A percentile compares a stretch with the other conserved stretches of the same genome.
These are phyloP conservation scores for Xylariomycetidae sp. DNA, from an alignment of 2,329 filamentous ascomycete genomes.

Conservation along the genomic window DNA sequence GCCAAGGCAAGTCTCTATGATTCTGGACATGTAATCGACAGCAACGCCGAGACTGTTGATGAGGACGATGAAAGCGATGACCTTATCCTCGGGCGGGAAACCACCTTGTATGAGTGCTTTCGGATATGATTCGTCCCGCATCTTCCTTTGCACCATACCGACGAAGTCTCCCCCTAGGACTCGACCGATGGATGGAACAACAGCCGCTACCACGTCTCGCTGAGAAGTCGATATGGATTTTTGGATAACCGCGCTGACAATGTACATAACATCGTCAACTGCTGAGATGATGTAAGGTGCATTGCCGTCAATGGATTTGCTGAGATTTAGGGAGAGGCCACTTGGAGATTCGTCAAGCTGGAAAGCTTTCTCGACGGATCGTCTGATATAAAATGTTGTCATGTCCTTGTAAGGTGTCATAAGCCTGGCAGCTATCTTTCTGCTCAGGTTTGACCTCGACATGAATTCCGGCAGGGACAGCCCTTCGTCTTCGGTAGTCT, in stretches of 20 bases:
- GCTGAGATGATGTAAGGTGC: slow-evolving; percentile 90
- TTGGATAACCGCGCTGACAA: slow-evolving; percentile 87
- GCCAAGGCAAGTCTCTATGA: slow-evolving; percentile 65
- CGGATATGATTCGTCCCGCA: slow-evolving; percentile 94
- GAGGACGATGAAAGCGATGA: slow-evolving; percentile 84
- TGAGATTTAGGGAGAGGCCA: slow-evolving; percentile 72
- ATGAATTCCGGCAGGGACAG: slow-evolving; percentile 70
- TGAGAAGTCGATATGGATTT: slow-evolving; percentile 85
- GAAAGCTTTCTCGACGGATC: slow-evolving; percentile 96
- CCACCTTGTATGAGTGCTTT: slow-evolving; percentile 72
- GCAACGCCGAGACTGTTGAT: slow-evolving; percentile 95
- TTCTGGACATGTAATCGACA: slow-evolving; percentile 84
- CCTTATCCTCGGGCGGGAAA: slow-evolving; percentile 80
- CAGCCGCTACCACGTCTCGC: slow-evolving; percentile 68
- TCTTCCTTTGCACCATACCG: slow-evolving; percentile 94
- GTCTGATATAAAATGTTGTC: slow-evolving; percentile 93
- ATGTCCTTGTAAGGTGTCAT: slow-evolving; percentile 81
- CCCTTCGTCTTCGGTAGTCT: slow-evolving; percentile 46
- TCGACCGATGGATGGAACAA: slow-evolving; percentile 72
- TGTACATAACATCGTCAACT: slow-evolving; percentile 99
- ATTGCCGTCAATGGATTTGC: slow-evolving; percentile 67
- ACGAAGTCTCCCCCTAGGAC: slow-evolving; percentile 88
- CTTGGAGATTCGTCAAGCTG: slow-evolving; percentile 86
- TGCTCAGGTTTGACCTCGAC: slow-evolving; percentile 70
- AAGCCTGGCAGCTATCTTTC: slow-evolving; percentile 72